A percentile compares a stretch with the other conserved stretches of the same genome.
phyloP scores from a whole-genome alignment of 306 rosid species.

The Hippophae rhamnoides region DNA sequence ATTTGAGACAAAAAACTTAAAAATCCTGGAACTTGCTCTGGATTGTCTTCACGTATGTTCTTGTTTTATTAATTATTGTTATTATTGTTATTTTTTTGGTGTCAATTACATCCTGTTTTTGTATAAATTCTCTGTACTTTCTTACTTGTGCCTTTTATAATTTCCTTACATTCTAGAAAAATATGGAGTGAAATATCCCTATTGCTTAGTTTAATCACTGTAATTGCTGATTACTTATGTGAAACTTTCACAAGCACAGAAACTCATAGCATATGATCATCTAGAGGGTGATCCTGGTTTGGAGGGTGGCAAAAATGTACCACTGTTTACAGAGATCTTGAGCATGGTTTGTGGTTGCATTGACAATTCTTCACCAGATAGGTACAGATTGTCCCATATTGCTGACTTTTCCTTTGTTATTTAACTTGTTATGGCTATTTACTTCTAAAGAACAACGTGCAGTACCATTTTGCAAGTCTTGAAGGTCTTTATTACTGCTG shows the following conservation, averaged over 20 bases:
- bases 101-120: neutral
- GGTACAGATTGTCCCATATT: conserved; percentile 38
- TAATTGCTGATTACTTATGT: conserved; percentile 10
- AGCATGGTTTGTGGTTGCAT: conserved; percentile 75
- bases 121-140: neutral
- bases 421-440: conserved; percentile 25
- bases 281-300: conserved; percentile 99
- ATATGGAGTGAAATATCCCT: neutral
- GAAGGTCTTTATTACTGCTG: conserved; percentile 97
- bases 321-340: conserved; percentile 65
- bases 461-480: conserved; percentile 96
- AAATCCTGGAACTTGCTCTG: conserved; percentile 77
- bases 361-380: conserved; percentile 94
- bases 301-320: conserved; percentile 80
- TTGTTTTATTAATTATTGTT: conserved; percentile 3
- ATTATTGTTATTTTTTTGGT: too few relatives aligned
- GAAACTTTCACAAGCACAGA: conserved; percentile 41
- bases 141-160: neutral
- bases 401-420: conserved; percentile 9
- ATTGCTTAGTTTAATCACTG: conserved; percentile 3
- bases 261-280: conserved; percentile 98
- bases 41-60: conserved; percentile 92
- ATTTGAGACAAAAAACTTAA: conserved; percentile 84
- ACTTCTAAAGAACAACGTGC: conserved; percentile 33
- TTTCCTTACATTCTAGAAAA: neutral